A percentile compares a stretch with the other conserved stretches of the same genome.
These are phyloP conservation scores for Fusarium globosum DNA, from an alignment of 2,329 filamentous ascomycete species.

Conservation along the genomic window DNA sequence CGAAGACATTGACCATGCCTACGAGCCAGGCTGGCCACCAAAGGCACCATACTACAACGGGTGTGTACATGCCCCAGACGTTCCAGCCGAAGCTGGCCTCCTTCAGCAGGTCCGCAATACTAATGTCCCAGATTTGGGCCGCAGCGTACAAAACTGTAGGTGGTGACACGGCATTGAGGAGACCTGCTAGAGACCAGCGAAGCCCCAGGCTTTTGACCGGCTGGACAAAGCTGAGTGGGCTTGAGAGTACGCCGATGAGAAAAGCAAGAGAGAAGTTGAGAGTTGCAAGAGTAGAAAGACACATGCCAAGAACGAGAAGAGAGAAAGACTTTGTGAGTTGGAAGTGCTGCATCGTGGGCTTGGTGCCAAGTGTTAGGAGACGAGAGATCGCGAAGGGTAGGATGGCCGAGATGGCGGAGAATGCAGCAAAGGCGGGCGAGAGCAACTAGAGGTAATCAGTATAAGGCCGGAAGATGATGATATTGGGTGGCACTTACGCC, in stretches of 20 bases:
- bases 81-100: conserved; percentile 89
- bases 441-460: conserved; percentile 61
- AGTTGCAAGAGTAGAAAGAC: conserved; percentile 90
- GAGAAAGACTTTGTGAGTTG: conserved; percentile 90
- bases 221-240: conserved; percentile 80
- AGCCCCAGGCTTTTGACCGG: conserved; percentile 56
- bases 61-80: conserved; percentile 89
- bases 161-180: conserved; percentile 72
- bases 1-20: conserved; percentile 66
- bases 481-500: conserved; percentile 62
- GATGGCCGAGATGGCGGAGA: conserved; percentile 64
- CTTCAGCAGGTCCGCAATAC: conserved; percentile 69
- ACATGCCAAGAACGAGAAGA: conserved; percentile 90
- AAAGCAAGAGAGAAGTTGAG: conserved; percentile 95
- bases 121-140: conserved; percentile 54
- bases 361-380: conserved; percentile 62
- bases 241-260: conserved; percentile 81
- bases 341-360: conserved; percentile 74
- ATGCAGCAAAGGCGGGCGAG: conserved; percentile 66
- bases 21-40: conserved; percentile 95
- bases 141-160: conserved; percentile 63
- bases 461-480: background rate
- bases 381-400: conserved; percentile 69
- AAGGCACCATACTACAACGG: conserved; percentile 90
- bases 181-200: conserved; percentile 56